phyloP scores from a whole-genome alignment of 176 grass and related monocot genomes.

The Thalia dealbata region DNA sequence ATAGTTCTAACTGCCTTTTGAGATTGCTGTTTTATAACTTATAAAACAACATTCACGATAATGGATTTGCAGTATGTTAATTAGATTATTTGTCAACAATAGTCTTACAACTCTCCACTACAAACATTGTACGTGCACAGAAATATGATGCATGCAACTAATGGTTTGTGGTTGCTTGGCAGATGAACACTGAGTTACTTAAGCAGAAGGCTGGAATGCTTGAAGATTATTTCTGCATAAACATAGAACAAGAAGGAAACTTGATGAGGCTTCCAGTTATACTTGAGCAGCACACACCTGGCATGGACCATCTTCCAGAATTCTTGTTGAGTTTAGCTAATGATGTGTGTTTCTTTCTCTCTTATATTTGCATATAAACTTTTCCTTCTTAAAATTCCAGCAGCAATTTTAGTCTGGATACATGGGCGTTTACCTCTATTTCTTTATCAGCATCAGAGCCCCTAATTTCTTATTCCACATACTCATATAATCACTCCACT shows the following conservation, averaged over 20 bases:
- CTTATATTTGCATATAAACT: neutral
- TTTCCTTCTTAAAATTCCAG: neutral
- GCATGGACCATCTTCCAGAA: constrained; percentile 78
- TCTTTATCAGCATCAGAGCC: too few relatives aligned
- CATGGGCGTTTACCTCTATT: too few relatives aligned
- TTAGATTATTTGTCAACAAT: neutral
- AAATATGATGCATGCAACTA: neutral
- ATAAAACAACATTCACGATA: neutral
- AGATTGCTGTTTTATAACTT: neutral
- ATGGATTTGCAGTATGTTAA: neutral
- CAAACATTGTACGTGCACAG: neutral
- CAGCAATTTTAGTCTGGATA: neutral
- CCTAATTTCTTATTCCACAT: neutral
- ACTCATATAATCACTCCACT: neutral
- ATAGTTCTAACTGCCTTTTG: neutral
- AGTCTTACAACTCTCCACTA: neutral
- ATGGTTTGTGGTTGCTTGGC: constrained; percentile 14
- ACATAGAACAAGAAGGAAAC: constrained; percentile 56
- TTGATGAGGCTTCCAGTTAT: constrained; percentile 76
- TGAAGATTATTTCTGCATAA: constrained; percentile 83
- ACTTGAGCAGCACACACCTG: constrained; percentile 92
- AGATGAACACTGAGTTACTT: constrained; percentile 72
- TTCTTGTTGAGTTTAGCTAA: constrained; percentile 68
- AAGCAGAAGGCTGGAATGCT: constrained; percentile 73
- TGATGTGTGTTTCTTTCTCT: constrained; percentile 47